Evolutionary conservation across 2,329 filamentous ascomycete species (phyloP).

Genomic region (Eutypella sp.): DNA sequence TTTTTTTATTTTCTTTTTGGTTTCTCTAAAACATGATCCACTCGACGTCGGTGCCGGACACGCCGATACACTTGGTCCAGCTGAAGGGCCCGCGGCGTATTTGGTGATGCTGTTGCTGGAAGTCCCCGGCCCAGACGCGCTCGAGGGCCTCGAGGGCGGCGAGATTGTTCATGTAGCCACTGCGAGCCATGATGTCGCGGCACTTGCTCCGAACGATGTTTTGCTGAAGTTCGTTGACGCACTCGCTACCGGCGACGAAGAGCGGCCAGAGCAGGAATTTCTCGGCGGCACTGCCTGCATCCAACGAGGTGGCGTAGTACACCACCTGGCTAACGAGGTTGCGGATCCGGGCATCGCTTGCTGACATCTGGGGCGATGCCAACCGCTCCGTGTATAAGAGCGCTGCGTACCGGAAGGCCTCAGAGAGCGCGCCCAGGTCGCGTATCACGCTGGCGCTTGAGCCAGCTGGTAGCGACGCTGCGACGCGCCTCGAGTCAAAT

Average conservation of each 20-base stretch:
- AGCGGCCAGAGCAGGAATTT: conserved; percentile 93
- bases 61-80: conserved; percentile 54
- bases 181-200: conserved; percentile 79
- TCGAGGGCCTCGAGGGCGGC: conserved; percentile 81
- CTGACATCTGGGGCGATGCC: conserved; percentile 68
- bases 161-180: conserved; percentile 90
- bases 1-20: background rate
- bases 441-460: conserved; percentile 58
- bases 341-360: conserved; percentile 73
- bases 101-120: conserved; percentile 31
- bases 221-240: conserved; percentile 74
- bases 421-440: conserved; percentile 77
- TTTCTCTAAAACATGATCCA: conserved; percentile 59
- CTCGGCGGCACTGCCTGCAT: conserved; percentile 65
- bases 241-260: conserved; percentile 86
- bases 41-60: conserved; percentile 53
- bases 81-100: conserved; percentile 47
- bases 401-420: conserved; percentile 85
- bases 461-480: conserved; percentile 43
- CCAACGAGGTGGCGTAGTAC: conserved; percentile 75
- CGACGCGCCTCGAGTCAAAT: conserved; percentile 54
- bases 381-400: conserved; percentile 87
- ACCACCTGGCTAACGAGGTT: conserved; percentile 77
- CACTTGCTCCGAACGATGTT: conserved; percentile 75
- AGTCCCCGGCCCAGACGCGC: conserved; percentile 67